Evolutionary conservation across 768 basidiomycete species (phyloP).

Genomic region (Boletus pseudo-olivaceus): DNA sequence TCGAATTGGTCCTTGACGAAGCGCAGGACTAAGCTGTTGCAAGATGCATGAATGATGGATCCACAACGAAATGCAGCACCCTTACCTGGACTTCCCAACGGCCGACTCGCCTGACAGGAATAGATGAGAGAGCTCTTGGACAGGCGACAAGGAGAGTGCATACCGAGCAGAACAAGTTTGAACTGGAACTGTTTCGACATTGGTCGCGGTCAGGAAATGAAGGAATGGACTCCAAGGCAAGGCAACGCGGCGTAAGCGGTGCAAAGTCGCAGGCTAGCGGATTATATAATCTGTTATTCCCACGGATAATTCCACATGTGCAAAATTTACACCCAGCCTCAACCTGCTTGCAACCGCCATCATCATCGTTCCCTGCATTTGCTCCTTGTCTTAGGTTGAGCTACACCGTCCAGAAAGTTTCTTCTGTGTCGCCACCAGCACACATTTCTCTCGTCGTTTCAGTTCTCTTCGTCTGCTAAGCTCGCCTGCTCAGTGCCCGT

Average conservation of each 20-base stretch:
- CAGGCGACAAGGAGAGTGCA: constrained; percentile 1
- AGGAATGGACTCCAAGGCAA: constrained; percentile 10
- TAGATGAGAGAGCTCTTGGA: constrained; percentile 4
- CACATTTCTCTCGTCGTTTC: constrained; percentile 18
- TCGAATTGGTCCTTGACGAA: constrained; percentile 98
- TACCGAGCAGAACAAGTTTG: constrained; percentile 94
- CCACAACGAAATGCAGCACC: constrained; percentile 5
- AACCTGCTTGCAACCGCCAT: constrained; percentile 35
- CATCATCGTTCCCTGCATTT: constrained; percentile 30
- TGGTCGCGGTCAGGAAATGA: constrained; percentile 31
- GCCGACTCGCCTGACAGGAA: constrained; percentile 80
- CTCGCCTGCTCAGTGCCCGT: constrained; percentile 24
- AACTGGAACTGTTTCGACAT: constrained; percentile 95
- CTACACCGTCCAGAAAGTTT: constrained; percentile 22
- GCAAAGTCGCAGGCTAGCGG: not conserved
- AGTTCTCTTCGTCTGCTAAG: constrained; percentile 24
- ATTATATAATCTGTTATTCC: constrained; percentile 28
- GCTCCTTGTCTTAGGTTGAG: constrained; percentile 23
- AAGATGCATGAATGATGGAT: constrained; percentile 23
- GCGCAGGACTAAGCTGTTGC: constrained; percentile 78
- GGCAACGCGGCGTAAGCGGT: constrained; percentile 1
- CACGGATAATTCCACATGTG: constrained; percentile 24
- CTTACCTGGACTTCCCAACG: constrained; percentile 92
- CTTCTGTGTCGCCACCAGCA: constrained; percentile 16
- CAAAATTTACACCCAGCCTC: constrained; percentile 31